phyloP scores from a whole-genome alignment of 345 rosid species.

The Draba incana region DNA sequence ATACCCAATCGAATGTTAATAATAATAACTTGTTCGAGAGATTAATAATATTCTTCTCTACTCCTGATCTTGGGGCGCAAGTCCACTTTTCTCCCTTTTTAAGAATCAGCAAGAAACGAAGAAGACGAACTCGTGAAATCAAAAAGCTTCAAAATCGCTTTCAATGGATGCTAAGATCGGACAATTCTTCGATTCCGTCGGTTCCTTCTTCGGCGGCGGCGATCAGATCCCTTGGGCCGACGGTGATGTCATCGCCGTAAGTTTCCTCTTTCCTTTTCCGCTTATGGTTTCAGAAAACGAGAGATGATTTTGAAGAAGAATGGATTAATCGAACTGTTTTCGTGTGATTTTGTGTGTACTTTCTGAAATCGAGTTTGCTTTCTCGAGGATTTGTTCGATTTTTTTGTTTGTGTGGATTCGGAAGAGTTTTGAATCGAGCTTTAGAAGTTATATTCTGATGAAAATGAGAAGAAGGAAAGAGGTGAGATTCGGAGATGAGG shows the following conservation, averaged over 20 bases:
- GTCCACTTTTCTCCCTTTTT: conserved; percentile 5
- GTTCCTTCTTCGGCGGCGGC: conserved; percentile 65
- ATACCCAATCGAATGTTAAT: too few species aligned
- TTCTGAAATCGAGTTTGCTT: conserved; percentile 15
- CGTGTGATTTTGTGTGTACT: background rate
- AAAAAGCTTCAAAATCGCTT: conserved; percentile 23
- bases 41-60: background rate
- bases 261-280: conserved; percentile 14
- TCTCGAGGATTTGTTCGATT: background rate
- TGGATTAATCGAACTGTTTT: background rate
- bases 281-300: too few species aligned
- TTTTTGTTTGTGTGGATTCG: background rate
- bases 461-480: too few species aligned
- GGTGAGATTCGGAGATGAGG: too few species aligned
- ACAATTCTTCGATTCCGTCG: conserved; percentile 53
- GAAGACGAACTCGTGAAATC: conserved; percentile 18
- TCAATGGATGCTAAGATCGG: conserved; percentile 46
- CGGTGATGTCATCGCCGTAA: conserved; percentile 67
- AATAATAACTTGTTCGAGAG: background rate
- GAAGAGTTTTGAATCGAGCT: background rate
- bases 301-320: background rate
- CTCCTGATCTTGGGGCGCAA: conserved; percentile 23
- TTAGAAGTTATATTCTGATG: too few species aligned
- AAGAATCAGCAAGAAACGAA: conserved; percentile 23
- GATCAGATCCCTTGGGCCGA: conserved; percentile 92